Evolutionary conservation across 192 early-diverging fungal species (phyloP).

Genomic region (Rhizoclosmatium sp.): DNA sequence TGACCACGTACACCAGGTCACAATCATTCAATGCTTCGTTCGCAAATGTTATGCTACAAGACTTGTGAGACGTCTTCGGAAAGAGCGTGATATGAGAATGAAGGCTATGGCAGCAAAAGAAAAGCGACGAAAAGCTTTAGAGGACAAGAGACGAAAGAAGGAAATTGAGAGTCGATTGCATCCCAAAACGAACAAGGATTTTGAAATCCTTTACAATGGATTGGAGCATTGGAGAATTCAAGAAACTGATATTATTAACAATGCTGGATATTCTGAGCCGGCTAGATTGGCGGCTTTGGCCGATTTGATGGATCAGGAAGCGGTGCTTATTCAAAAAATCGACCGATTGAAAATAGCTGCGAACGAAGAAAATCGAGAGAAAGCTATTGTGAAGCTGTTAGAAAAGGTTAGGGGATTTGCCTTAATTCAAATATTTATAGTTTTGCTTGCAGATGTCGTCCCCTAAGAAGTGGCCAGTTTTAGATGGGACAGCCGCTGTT

Average conservation of each 20-base stretch:
- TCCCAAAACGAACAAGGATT: constrained; percentile 62
- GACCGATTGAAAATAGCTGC: constrained; percentile 64
- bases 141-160: constrained; percentile 54
- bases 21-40: constrained; percentile 63
- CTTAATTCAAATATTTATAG: background rate
- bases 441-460: constrained; percentile 42
- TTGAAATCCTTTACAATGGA: constrained; percentile 67
- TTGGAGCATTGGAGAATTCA: constrained; percentile 64
- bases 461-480: constrained; percentile 47
- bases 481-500: constrained; percentile 25
- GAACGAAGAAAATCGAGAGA: constrained; percentile 60
- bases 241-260: constrained; percentile 63
- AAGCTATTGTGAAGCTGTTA: constrained; percentile 49
- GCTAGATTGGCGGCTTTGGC: constrained; percentile 63
- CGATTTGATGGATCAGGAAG: constrained; percentile 65
- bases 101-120: constrained; percentile 58
- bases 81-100: constrained; percentile 42
- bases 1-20: constrained; percentile 45
- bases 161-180: constrained; percentile 63
- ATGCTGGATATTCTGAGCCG: constrained; percentile 55
- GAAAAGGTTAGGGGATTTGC: constrained; percentile 45
- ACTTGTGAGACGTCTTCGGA: constrained; percentile 41
- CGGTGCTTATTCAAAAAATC: constrained; percentile 66
- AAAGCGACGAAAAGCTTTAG: constrained; percentile 47
- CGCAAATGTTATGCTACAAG: constrained; percentile 50